Evolutionary conservation across 2,329 filamentous ascomycete genomes (phyloP).

Genomic region (Curvularia lunata): DNA sequence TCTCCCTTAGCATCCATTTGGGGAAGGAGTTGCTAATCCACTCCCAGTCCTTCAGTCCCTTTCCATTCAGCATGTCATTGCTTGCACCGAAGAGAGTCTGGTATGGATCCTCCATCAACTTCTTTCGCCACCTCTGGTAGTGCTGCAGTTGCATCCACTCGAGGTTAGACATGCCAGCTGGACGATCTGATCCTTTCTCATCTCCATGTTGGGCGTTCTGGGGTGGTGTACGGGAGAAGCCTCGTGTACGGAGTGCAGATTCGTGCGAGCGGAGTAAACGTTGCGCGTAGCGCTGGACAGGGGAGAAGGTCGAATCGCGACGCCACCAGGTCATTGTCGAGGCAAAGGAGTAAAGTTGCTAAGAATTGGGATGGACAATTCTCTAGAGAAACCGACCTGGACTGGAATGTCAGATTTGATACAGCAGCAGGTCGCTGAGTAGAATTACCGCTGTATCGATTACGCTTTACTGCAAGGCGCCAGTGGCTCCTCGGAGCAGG

Average conservation of each 20-base stretch:
- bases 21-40: slow-evolving; percentile 41
- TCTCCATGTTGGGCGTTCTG: slow-evolving; percentile 32
- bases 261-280: slow-evolving; percentile 33
- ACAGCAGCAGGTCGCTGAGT: too few species aligned
- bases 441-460: slow-evolving; percentile 6
- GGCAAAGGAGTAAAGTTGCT: not conserved
- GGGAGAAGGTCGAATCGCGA: slow-evolving; percentile 34
- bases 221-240: slow-evolving; percentile 37
- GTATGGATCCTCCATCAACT: slow-evolving; percentile 52
- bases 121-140: slow-evolving; percentile 37
- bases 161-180: slow-evolving; percentile 35
- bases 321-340: slow-evolving; percentile 40
- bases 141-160: slow-evolving; percentile 42
- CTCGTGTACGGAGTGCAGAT: slow-evolving; percentile 32
- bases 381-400: not conserved
- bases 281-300: slow-evolving; percentile 33
- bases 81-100: slow-evolving; percentile 52
- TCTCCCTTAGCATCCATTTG: slow-evolving; percentile 42
- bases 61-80: slow-evolving; percentile 43
- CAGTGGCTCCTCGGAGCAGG: slow-evolving; percentile 15
- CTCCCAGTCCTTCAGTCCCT: slow-evolving; percentile 39
- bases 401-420: not conserved
- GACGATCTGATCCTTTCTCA: slow-evolving; percentile 22
- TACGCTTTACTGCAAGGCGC: slow-evolving; percentile 10
- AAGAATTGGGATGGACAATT: not conserved